Conservation (phyloP, 2,329 filamentous ascomycete species). For the Monilinia vaccinii-corymbosi region DNA sequence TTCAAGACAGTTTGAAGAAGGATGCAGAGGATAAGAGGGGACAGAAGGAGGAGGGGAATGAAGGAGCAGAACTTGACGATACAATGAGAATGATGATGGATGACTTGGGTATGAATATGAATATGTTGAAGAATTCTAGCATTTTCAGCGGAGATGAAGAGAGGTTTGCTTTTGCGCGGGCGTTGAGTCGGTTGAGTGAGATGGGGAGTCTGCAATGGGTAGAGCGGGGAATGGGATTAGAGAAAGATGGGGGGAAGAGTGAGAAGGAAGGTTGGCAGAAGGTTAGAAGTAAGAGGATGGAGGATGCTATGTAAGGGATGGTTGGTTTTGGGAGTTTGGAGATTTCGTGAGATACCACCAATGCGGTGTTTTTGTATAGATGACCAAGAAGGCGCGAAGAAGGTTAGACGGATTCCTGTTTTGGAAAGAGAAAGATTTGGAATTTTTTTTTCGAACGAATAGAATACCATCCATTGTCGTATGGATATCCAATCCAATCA, state of each 20-base stretch:
- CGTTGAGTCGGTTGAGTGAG: slow-evolving; percentile 73
- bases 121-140: slow-evolving; percentile 72
- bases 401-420: neutral
- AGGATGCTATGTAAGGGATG: slow-evolving; percentile 33
- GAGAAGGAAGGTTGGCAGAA: slow-evolving; percentile 40
- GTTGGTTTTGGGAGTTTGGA: neutral
- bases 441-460: neutral
- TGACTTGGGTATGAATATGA: slow-evolving; percentile 76
- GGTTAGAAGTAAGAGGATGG: slow-evolving; percentile 39
- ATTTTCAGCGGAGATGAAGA: slow-evolving; percentile 95
- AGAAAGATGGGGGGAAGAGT: slow-evolving; percentile 34
- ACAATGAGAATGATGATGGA: slow-evolving; percentile 77
- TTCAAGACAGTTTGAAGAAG: slow-evolving; percentile 50
- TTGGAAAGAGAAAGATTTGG: neutral
- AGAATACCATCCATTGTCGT: neutral
- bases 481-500: no score
- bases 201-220: slow-evolving; percentile 97
- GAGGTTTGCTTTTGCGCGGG: slow-evolving; percentile 88
- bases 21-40: slow-evolving; percentile 33
- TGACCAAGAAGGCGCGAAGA: neutral
- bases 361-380: neutral
- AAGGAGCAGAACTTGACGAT: slow-evolving; percentile 42
- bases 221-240: slow-evolving; percentile 56
- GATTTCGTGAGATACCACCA: neutral
- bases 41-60: slow-evolving; percentile 29